Evolutionary conservation across 768 basidiomycete species (phyloP), one percentile per base, ranked within the genome.

Genomic region (Lepiota venenata): DNA sequence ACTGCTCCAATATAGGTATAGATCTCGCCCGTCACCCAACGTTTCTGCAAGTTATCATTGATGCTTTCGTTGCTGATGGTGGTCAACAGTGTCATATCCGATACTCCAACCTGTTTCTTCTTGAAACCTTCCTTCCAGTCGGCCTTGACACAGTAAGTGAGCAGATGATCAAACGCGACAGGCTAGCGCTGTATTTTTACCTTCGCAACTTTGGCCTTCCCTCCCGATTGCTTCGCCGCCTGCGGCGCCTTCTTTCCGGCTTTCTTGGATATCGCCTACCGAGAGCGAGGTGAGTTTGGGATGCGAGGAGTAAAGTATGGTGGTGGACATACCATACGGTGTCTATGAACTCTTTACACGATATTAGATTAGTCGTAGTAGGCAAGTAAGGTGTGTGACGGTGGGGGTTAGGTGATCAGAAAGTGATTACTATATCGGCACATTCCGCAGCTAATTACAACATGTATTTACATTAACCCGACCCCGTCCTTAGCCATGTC

Each of bases 51-150:
- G 69, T 99, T 99, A 49, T 97, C 93, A 69, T 99, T 98, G 81
- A 99, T 85, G 61, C 85, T 87, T 64, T 98, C 96, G 69, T 99
- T 97, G 69, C 91, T 93, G 77, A 98, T 98, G 47, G 92, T 96
- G 20, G 91, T 90, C 55, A 99, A 75, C 57, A 99, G 75, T 8
- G 97, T 99, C 97, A 99, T 99, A 78, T 99, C 97, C 40, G 92
- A 86, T 55, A 99, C 96, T 52, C 97, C 97, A 58, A 95, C 88
- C 71, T 92, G 88, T 74, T 98, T 98, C 86, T 98, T 99, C 87
- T 97, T 97, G 81, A 99, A 99, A 4, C 95, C 94, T 66, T 98
- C 96, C 72, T 96, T 96, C 96, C 96, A 99, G 69, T 98, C 96
- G 46, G 96, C 96, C 95, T 98, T 47, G 18, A 21, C 29, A 27